Evolutionary conservation across 164 flowering plant species (phyloP).

Genomic region (Hamamelis virginiana): DNA sequence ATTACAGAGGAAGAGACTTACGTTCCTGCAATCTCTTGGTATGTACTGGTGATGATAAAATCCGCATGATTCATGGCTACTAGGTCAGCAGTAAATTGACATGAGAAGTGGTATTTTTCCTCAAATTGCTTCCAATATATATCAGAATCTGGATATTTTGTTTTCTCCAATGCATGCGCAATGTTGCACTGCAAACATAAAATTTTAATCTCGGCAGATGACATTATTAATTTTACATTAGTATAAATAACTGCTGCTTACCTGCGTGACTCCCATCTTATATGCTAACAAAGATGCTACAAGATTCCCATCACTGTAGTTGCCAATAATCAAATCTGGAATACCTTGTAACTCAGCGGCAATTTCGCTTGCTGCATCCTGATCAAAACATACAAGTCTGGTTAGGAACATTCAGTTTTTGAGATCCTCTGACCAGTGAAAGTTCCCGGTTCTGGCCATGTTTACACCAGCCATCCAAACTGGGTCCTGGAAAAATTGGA

Average conservation of each 20-base stretch:
- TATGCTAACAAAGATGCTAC: slow-evolving; percentile 83
- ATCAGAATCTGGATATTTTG: slow-evolving; percentile 96
- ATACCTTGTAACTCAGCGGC: slow-evolving; percentile 77
- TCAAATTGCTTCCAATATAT: slow-evolving; percentile 93
- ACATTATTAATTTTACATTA: background rate
- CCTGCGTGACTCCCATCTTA: slow-evolving; percentile 94
- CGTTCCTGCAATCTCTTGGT: slow-evolving; percentile 99
- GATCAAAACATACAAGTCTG: slow-evolving; percentile 15
- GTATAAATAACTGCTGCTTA: slow-evolving; percentile 18
- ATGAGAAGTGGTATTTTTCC: slow-evolving; percentile 89
- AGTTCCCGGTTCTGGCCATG: too few species aligned
- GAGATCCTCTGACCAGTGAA: too few species aligned
- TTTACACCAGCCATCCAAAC: too few species aligned
- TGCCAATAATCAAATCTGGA: slow-evolving; percentile 94
- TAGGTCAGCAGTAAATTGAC: slow-evolving; percentile 96
- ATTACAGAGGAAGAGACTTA: slow-evolving; percentile 27
- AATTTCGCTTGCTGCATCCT: slow-evolving; percentile 87
- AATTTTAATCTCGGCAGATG: background rate
- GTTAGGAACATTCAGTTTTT: too few species aligned
- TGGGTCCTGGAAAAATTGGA: too few species aligned
- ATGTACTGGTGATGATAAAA: slow-evolving; percentile 97
- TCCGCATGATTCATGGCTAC: slow-evolving; percentile 95
- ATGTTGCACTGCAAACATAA: slow-evolving; percentile 69
- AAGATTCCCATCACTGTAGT: slow-evolving; percentile 98
- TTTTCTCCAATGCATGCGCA: slow-evolving; percentile 97